These are phyloP conservation scores for Daldinia caldariorum DNA, from an alignment of 495 filamentous ascomycete genomes.

Conservation along the genomic window DNA sequence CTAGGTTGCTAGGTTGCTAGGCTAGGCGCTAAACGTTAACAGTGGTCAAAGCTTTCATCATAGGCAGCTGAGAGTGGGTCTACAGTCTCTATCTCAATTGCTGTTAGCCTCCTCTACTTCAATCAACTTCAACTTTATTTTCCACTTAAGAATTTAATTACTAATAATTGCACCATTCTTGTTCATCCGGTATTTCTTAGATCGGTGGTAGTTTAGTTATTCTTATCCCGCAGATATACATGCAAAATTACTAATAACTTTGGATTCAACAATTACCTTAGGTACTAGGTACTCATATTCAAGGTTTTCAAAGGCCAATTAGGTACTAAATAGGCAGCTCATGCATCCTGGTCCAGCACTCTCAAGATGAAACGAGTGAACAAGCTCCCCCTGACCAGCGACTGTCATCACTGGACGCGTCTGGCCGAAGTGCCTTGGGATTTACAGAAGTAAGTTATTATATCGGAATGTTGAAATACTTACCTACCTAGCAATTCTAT, in stretches of 20 bases:
- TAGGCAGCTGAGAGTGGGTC: constrained; percentile 10
- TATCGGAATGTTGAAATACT: not conserved
- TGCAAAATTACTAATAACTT: not conserved
- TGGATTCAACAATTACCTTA: not conserved
- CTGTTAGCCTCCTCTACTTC: not conserved
- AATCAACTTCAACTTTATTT: not conserved
- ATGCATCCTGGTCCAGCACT: constrained; percentile 13
- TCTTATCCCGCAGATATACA: not conserved
- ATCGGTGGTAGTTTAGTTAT: not conserved
- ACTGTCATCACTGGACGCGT: constrained; percentile 72
- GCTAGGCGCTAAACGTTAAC: constrained; percentile 1
- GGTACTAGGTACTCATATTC: not conserved
- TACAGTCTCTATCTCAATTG: not conserved
- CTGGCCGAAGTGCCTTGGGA: constrained; percentile 75
- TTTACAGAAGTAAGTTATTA: constrained; percentile 71
- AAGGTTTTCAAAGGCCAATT: not conserved
- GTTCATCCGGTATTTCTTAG: not conserved
- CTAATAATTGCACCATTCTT: not conserved
- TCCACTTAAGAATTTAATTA: not conserved
- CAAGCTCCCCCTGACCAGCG: constrained; percentile 57
- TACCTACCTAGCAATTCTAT: no score
- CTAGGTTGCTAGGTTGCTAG: no score
- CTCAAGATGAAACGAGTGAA: constrained; percentile 45
- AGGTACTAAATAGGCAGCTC: constrained; percentile 22
- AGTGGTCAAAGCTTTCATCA: constrained; percentile 30